These are phyloP conservation scores for Elaeagnus macrophylla DNA, from an alignment of 306 rosid species.

Conservation along the genomic window DNA sequence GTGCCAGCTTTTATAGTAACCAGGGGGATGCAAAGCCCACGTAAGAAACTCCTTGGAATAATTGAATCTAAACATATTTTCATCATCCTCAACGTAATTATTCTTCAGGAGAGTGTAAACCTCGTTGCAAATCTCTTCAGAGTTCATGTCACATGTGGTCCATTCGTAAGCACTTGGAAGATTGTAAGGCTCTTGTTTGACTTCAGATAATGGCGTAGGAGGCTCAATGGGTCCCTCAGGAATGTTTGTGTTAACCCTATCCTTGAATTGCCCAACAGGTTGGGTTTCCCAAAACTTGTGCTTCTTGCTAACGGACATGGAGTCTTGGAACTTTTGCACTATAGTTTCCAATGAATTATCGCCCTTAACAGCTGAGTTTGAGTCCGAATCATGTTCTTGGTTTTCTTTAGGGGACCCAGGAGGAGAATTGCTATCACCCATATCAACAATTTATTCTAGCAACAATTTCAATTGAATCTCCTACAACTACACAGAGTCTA, in stretches of 20 bases:
- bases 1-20: slow-evolving; percentile 80
- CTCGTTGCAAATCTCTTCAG: slow-evolving; percentile 56
- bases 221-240: slow-evolving; percentile 76
- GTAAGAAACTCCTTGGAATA: slow-evolving; percentile 81
- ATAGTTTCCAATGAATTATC: slow-evolving; percentile 45
- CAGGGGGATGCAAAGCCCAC: slow-evolving; percentile 94
- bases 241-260: slow-evolving; percentile 53
- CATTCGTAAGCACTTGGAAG: slow-evolving; percentile 81
- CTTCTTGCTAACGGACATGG: slow-evolving; percentile 53
- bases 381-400: slow-evolving; percentile 29
- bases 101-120: slow-evolving; percentile 70
- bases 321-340: slow-evolving; percentile 55
- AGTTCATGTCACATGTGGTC: slow-evolving; percentile 76
- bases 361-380: slow-evolving; percentile 21
- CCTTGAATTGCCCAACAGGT: slow-evolving; percentile 95
- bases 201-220: slow-evolving; percentile 69
- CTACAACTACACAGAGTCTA: not conserved
- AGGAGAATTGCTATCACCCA: slow-evolving; percentile 39
- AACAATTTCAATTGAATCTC: not conserved
- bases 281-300: slow-evolving; percentile 96
- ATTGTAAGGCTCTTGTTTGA: slow-evolving; percentile 85
- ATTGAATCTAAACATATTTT: slow-evolving; percentile 88
- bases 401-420: slow-evolving; percentile 35
- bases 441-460: slow-evolving; percentile 10
- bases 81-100: slow-evolving; percentile 91